Base-by-base conservation (phyloP, 2,329 filamentous ascomycete genomes). In the Monosporascus sp. region DNA sequence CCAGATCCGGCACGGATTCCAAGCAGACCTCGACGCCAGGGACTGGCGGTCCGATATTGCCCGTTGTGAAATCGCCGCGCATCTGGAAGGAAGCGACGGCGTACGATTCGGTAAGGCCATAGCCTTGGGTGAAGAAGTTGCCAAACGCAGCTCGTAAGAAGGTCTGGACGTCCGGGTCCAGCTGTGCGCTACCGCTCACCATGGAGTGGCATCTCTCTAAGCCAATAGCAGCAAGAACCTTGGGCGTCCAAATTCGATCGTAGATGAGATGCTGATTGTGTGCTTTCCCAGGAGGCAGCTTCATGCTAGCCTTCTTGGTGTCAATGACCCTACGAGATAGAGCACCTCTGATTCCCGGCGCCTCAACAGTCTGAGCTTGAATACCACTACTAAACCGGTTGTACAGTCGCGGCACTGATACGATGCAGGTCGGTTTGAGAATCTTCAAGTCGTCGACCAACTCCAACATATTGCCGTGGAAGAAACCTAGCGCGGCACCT, bases 21-120 rank as follows among this genome's bases (percentile, higher is more conserved):
- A 97, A 78, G 69, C 92, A 96, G 48, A 86, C 75, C 74, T 99
- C 94, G 8, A 80, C 72, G 55, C 78, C 79, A 7, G 85, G 78
- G 56, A 82, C 79, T 0, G 91, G 79, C 5, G 81, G 84, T 50
- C 94, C 94, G 62, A 93, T 93, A 72, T 91, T 96, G 56, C 91
- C 91, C 5, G 86, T 75, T 8, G 79, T 81, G 67, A 89, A 85
- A 70, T 99, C 94, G 47, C 80, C 79, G 2, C 75, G 70, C 11
- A 82, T 65, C 74, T 97, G 94, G 37, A 84, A 81, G 14, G 87
- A 79, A 22, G 82, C 84, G 31, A 87, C 81, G 44, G 92, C 91
- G 65, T 96, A 97, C 1, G 91, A 89, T 74, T 99, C 94, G 1
- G 94, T 99, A 70, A 99, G 78, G 48, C 94, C 94, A 70, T 93